These are phyloP conservation scores for Boletales sp. DNA, from an alignment of 768 basidiomycete genomes.

Conservation along the genomic window DNA sequence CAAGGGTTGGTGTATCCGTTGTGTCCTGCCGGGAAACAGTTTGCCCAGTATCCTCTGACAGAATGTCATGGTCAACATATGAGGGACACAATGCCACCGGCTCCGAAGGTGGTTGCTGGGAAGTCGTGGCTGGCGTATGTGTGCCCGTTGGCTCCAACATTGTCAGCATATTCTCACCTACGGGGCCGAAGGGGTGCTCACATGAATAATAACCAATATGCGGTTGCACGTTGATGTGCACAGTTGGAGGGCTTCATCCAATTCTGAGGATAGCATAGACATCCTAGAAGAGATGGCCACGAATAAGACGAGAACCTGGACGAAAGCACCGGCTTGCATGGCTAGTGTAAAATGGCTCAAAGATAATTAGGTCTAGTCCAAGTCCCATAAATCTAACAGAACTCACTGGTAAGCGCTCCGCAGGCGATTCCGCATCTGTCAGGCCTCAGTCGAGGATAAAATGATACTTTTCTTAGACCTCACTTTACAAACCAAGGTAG, in stretches of 20 bases:
- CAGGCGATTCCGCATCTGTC: constrained; percentile 45
- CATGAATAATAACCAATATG: constrained; percentile 30
- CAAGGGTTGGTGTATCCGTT: background rate
- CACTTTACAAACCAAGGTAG: constrained; percentile 46
- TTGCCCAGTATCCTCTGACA: constrained; percentile 15
- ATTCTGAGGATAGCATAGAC: constrained; percentile 40
- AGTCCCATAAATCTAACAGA: background rate
- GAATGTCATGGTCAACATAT: background rate
- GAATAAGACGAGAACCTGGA: constrained; percentile 62
- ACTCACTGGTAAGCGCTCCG: constrained; percentile 54
- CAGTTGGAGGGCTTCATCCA: constrained; percentile 37
- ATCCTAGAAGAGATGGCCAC: constrained; percentile 61
- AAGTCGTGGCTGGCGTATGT: background rate
- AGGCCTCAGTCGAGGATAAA: constrained; percentile 1
- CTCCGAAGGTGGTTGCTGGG: background rate
- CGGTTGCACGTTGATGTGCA: constrained; percentile 24
- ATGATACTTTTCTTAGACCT: constrained; percentile 3
- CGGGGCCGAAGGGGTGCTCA: constrained; percentile 16
- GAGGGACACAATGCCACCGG: background rate
- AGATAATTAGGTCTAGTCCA: background rate
- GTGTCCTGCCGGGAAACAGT: constrained; percentile 6
- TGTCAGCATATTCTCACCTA: constrained; percentile 2
- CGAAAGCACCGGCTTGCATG: constrained; percentile 72
- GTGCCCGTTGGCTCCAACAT: constrained; percentile 14
- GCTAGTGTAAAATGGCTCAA: constrained; percentile 56